phyloP scores from a whole-genome alignment of 768 basidiomycete species.

The Lactarius trivialis region DNA sequence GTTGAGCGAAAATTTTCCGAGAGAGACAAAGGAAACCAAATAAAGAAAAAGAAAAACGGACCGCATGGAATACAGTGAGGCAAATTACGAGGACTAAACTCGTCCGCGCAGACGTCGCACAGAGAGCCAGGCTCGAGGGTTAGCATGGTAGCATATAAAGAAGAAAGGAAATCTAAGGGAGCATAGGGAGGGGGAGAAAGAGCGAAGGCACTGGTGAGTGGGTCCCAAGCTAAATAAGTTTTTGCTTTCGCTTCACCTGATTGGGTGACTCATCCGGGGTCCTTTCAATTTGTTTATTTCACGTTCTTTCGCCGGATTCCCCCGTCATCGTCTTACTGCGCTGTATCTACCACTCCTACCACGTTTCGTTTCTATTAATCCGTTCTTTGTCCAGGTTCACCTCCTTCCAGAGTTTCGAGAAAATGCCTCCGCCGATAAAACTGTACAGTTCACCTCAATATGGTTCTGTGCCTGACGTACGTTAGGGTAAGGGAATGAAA shows the following conservation, averaged over 20 bases:
- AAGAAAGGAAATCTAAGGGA: constrained; percentile 19
- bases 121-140: constrained; percentile 75
- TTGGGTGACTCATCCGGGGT: constrained; percentile 19
- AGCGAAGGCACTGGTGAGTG: constrained; percentile 4
- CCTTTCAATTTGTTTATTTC: constrained; percentile 12
- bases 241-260: constrained; percentile 8
- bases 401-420: neutral
- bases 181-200: constrained; percentile 15
- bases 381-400: neutral
- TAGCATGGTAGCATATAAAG: constrained; percentile 47
- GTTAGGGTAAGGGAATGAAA: constrained; percentile 15
- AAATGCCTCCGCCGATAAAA: neutral
- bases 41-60: constrained; percentile 33
- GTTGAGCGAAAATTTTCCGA: constrained; percentile 26
- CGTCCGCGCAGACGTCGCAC: constrained; percentile 88
- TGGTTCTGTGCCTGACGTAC: constrained; percentile 15
- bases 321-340: neutral
- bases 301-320: constrained; percentile 4
- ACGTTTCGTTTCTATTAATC: neutral
- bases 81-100: constrained; percentile 65
- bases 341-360: neutral
- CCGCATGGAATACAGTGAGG: constrained; percentile 83
- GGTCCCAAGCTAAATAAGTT: constrained; percentile 13
- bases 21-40: constrained; percentile 7
- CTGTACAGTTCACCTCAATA: constrained; percentile 15